Base-by-base conservation (phyloP, 768 basidiomycete species). In the Psilocybe cyanescens region DNA sequence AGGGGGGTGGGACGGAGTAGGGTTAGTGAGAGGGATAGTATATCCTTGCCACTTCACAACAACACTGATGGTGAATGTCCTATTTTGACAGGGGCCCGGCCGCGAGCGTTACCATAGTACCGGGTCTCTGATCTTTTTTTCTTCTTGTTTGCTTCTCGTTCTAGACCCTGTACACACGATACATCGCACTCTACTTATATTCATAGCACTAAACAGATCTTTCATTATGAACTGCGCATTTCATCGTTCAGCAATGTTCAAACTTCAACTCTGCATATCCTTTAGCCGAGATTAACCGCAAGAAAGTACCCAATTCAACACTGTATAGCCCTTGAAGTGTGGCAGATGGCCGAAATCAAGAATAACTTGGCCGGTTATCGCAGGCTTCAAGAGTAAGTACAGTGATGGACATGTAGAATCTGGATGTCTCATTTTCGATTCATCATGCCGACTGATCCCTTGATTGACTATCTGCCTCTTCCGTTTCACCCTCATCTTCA, bases 91-190 rank as follows among this genome's bases (percentile, higher is more conserved):
- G 45, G 45, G 39, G 8, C 33, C 33, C 57, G 56, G 59, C 57
- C 56, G 51, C 58, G 58, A 41, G 54, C 61, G 68, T 68, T 59
- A 61, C 65, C 68, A 69, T 69, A 69, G 68, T 64, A 66, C 64
- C 65, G 61, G 46, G 62, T 62, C 57, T 56, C 48, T n/a, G 11
- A 56, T 49, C 60, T 37, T 53, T 46, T 50, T 47, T 57, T 37
- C n/a, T 52, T 52, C 24, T 24, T 24, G 24, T 24, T 51, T 55
- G n/a, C 50, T 37, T 35, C 49, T 56, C 30, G 24, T 47, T 56
- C 30, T 56, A 39, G 35, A 28, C 37, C 30, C 45, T 24, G n/a
- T 49, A 48, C 28, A 39, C 52, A 29, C 61, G 55, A 54, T 57
- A 37, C 14, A 47, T 47, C 61, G 55, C 50, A 49, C 45, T 48